Evolutionary conservation across 1,139 yeast species (phyloP).

Genomic region (Nakaseomyces sp.): DNA sequence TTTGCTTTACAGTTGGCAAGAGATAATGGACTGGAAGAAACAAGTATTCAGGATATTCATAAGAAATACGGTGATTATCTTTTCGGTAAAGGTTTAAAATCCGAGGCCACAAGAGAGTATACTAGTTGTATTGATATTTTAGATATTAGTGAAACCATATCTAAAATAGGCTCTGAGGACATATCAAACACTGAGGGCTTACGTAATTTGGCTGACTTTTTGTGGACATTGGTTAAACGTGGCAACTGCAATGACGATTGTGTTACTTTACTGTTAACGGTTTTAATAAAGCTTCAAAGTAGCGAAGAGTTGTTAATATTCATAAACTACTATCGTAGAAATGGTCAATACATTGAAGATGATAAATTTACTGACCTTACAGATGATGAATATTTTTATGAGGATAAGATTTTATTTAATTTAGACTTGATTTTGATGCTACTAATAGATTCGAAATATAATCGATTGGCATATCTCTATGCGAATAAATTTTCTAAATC

Average conservation of each 20-base stretch:
- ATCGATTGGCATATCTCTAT: conserved; percentile 57
- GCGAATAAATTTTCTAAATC: conserved; percentile 61
- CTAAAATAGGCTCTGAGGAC: conserved; percentile 76
- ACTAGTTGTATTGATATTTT: conserved; percentile 45
- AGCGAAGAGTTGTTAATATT: conserved; percentile 51
- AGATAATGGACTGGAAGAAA: conserved; percentile 31
- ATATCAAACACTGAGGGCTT: conserved; percentile 34
- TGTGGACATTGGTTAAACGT: conserved; percentile 50
- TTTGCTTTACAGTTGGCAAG: conserved; percentile 67
- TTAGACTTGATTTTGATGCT: conserved; percentile 61
- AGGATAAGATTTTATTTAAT: conserved; percentile 41
- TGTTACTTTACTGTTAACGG: conserved; percentile 68
- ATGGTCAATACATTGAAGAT: conserved; percentile 34
- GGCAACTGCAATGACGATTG: conserved; percentile 63
- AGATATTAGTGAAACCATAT: conserved; percentile 68
- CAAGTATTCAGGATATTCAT: conserved; percentile 43
- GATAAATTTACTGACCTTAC: conserved; percentile 17
- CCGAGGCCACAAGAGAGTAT: conserved; percentile 64
- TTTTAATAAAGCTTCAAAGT: conserved; percentile 71
- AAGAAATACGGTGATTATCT: conserved; percentile 63
- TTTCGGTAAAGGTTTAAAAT: conserved; percentile 54
- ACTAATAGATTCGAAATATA: conserved; percentile 71
- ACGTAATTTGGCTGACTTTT: conserved; percentile 49
- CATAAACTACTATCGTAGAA: conserved; percentile 39
- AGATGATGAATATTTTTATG: conserved; percentile 29